phyloP scores from a whole-genome alignment of 768 basidiomycete species.

The Mycena haematopus region DNA sequence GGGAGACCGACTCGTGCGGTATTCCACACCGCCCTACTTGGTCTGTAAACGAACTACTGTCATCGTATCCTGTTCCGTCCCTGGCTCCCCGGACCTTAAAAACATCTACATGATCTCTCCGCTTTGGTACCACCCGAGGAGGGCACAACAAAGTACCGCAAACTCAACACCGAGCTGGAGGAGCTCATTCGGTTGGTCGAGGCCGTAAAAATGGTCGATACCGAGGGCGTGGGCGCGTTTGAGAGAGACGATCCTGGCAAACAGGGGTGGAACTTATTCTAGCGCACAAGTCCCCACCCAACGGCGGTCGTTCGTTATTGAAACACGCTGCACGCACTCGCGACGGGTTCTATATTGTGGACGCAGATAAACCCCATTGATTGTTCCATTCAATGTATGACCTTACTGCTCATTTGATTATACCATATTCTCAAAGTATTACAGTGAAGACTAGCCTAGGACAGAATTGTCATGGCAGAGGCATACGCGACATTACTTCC shows the following conservation, averaged over 20 bases:
- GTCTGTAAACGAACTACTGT: conserved; percentile 80
- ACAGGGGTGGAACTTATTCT: conserved; percentile 45
- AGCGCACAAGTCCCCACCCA: conserved; percentile 33
- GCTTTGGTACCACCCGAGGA: conserved; percentile 72
- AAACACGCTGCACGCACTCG: conserved; percentile 55
- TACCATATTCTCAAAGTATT: background rate
- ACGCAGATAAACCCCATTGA: conserved; percentile 47
- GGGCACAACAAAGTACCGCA: conserved; percentile 57
- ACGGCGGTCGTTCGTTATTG: conserved; percentile 52
- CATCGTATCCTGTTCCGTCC: conserved; percentile 75
- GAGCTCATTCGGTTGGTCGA: conserved; percentile 80
- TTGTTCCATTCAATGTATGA: conserved; percentile 4
- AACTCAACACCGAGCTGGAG: conserved; percentile 65
- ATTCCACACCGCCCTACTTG: conserved; percentile 75
- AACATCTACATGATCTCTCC: conserved; percentile 72
- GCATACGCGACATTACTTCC: background rate
- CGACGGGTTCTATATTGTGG: conserved; percentile 69
- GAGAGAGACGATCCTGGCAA: conserved; percentile 40
- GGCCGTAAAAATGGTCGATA: conserved; percentile 73
- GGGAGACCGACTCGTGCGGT: conserved; percentile 61
- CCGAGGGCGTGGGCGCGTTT: conserved; percentile 36
- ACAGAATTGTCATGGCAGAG: background rate
- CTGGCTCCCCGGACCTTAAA: conserved; percentile 63
- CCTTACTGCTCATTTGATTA: background rate
- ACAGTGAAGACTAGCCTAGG: background rate